phyloP scores from a whole-genome alignment of 1,139 yeast species.

The Hansenula lynferdii region DNA sequence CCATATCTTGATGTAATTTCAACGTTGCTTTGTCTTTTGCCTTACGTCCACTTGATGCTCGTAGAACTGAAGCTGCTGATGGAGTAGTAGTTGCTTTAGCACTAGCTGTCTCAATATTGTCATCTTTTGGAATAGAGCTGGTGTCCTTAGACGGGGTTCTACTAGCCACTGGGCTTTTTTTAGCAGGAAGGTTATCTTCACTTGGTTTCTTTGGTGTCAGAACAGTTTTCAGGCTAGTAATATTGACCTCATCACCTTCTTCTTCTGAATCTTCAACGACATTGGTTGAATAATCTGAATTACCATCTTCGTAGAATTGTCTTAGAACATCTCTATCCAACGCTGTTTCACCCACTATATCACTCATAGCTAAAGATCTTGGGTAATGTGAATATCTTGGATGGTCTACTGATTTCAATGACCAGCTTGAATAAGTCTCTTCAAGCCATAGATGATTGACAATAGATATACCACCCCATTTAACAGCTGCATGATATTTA shows the following conservation, averaged over 20 bases:
- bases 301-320: conserved; percentile 33
- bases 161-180: not conserved
- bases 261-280: conserved; percentile 21
- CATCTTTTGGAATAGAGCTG: too few species aligned
- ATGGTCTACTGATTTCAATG: conserved; percentile 36
- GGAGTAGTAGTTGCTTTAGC: not conserved
- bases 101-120: too few species aligned
- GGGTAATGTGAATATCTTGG: conserved; percentile 46
- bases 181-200: not conserved
- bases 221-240: conserved; percentile 4
- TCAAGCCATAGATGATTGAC: conserved; percentile 92
- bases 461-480: conserved; percentile 53
- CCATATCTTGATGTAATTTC: conserved; percentile 65
- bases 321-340: conserved; percentile 37
- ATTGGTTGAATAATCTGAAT: conserved; percentile 11
- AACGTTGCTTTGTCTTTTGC: conserved; percentile 66
- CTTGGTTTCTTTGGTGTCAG: not conserved
- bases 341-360: conserved; percentile 47
- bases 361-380: conserved; percentile 33
- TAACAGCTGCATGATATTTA: conserved; percentile 67
- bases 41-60: conserved; percentile 28
- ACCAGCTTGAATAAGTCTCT: conserved; percentile 65
- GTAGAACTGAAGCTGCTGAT: conserved; percentile 3
- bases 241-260: conserved; percentile 7
- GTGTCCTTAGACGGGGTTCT: conserved; percentile 2